phyloP scores from a whole-genome alignment of 495 filamentous ascomycete species.

The Podospora australis region DNA sequence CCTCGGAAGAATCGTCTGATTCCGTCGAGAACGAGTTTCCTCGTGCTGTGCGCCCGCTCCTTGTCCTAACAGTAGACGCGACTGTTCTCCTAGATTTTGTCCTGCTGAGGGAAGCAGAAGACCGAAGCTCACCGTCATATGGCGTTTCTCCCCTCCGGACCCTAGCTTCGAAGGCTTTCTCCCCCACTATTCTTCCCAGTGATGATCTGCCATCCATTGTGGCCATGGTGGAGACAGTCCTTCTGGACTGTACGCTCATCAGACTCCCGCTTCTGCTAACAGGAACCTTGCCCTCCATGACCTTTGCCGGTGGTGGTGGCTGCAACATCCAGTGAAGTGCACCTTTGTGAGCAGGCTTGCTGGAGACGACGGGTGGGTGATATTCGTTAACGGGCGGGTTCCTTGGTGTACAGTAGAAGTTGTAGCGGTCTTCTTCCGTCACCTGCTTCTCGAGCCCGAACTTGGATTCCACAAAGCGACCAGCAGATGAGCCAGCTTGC shows the following conservation, averaged over 20 bases:
- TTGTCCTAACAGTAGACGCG: conserved; percentile 24
- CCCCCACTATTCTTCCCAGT: conserved; percentile 27
- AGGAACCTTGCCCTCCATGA: conserved; percentile 78
- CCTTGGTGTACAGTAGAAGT: conserved; percentile 57
- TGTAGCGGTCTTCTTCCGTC: conserved; percentile 38
- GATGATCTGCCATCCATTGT: conserved; percentile 19
- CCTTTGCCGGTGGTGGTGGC: conserved; percentile 71
- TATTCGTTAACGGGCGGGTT: conserved; percentile 80
- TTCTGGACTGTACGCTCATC: conserved; percentile 26
- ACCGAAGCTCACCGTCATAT: conserved; percentile 19
- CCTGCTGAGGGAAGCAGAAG: conserved; percentile 16
- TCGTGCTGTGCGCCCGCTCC: conserved; percentile 23
- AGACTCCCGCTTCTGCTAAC: conserved; percentile 45
- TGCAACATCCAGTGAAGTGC: conserved; percentile 87
- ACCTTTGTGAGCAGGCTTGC: conserved; percentile 55
- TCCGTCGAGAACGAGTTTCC: conserved; percentile 33
- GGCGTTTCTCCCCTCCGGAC: conserved; percentile 30
- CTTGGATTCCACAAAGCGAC: conserved; percentile 39
- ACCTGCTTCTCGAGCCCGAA: conserved; percentile 35
- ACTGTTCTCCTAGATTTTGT: conserved; percentile 21
- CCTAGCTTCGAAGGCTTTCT: conserved; percentile 35
- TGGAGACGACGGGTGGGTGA: conserved; percentile 79
- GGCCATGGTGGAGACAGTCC: conserved; percentile 13
- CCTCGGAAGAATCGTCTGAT: conserved; percentile 28
- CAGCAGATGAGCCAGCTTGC: conserved; percentile 44